Percentiles rank a stretch among this genome's conserved stretches.
Evolutionary conservation across 2,329 filamentous ascomycete genomes (phyloP).

Genomic region (Botrytis medusae): DNA sequence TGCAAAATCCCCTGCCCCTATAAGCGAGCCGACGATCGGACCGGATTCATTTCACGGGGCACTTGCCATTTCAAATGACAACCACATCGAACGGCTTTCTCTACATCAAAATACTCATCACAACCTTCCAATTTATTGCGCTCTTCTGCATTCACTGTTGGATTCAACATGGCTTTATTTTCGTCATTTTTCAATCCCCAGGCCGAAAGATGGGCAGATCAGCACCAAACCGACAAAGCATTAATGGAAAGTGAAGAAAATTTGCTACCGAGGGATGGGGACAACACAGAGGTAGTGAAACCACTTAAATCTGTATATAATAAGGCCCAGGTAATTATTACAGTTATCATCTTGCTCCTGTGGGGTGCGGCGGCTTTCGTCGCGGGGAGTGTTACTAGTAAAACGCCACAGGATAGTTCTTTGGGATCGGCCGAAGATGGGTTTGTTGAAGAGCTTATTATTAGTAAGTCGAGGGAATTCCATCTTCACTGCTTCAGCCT

Average conservation of each 20-base stretch:
- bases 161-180: background rate
- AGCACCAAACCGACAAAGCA: background rate
- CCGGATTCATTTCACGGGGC: background rate
- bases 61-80: background rate
- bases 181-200: background rate
- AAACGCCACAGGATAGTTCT: background rate
- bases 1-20: background rate
- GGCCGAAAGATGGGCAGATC: background rate
- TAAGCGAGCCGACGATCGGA: background rate
- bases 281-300: background rate
- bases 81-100: background rate
- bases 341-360: background rate
- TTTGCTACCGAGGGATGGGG: background rate
- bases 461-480: background rate
- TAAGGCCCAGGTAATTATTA: background rate
- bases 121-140: background rate
- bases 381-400: background rate
- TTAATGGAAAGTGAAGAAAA: background rate
- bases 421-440: background rate
- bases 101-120: background rate
- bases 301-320: background rate
- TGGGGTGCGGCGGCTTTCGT: background rate
- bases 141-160: background rate
- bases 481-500: background rate
- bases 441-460: background rate